phyloP scores from a whole-genome alignment of 257 asterid species.

The Verbena officinalis region DNA sequence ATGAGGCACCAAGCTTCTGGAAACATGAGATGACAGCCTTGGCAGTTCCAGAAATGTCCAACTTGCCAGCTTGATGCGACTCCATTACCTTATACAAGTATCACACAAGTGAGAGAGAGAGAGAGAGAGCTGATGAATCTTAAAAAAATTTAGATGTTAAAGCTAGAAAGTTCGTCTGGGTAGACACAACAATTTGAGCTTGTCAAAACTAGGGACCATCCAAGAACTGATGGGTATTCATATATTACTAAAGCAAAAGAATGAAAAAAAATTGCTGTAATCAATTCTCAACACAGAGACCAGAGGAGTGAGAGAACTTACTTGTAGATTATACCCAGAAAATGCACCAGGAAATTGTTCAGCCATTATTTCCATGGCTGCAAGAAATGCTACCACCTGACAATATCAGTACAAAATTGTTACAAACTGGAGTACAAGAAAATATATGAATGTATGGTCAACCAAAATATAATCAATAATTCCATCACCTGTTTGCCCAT shows the following conservation, averaged over 20 bases:
- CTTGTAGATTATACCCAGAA: slow-evolving; percentile 86
- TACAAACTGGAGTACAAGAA: slow-evolving; percentile 14
- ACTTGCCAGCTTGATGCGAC: slow-evolving; percentile 94
- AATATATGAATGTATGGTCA: slow-evolving; percentile 6
- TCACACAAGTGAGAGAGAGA: slow-evolving; percentile 6
- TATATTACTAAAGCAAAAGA: slow-evolving; percentile 7
- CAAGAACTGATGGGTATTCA: slow-evolving; percentile 17
- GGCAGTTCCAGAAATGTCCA: slow-evolving; percentile 95
- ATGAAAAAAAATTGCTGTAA: slow-evolving; percentile 8
- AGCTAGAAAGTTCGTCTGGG: too few relatives aligned
- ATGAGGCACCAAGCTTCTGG: slow-evolving; percentile 81
- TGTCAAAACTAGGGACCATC: slow-evolving; percentile 1
- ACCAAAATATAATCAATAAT: slow-evolving; percentile 4
- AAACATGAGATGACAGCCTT: slow-evolving; percentile 94
- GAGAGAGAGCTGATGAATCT: neutral
- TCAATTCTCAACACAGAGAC: neutral
- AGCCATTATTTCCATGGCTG: slow-evolving; percentile 91
- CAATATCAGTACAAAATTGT: slow-evolving; percentile 19
- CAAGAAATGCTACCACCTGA: slow-evolving; percentile 97
- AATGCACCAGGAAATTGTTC: slow-evolving; percentile 96
- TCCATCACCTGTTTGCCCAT: slow-evolving; percentile 96
- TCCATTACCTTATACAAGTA: slow-evolving; percentile 69
- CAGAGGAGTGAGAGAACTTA: slow-evolving; percentile 28
- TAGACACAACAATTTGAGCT: neutral
- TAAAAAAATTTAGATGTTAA: slow-evolving; percentile 13